Evolutionary conservation across 164 flowering plant genomes (phyloP).

Genomic region (Annona squamosa): DNA sequence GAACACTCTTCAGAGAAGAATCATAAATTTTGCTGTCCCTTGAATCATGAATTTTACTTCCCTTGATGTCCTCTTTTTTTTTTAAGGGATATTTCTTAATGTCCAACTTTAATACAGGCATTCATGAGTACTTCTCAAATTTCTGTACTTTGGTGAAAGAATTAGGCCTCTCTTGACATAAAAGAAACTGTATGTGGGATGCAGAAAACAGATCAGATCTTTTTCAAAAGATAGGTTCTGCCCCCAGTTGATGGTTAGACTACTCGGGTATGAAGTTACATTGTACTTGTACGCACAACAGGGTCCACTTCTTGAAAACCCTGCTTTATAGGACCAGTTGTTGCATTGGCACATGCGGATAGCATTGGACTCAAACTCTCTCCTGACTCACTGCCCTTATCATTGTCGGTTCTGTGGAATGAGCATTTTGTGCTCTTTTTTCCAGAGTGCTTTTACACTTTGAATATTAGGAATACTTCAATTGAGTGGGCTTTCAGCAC

Average conservation of each 20-base stretch:
- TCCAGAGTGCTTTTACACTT: conserved; percentile 88
- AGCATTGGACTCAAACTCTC: neutral
- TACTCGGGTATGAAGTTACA: neutral
- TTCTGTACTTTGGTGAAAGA: neutral
- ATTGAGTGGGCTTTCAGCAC: conserved; percentile 95
- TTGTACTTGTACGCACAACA: neutral
- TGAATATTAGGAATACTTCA: conserved; percentile 97
- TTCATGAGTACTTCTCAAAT: no score
- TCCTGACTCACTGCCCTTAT: neutral
- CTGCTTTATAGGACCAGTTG: neutral
- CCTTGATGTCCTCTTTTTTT: neutral
- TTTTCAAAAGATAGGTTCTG: neutral
- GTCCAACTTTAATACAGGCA: no score
- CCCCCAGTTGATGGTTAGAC: neutral
- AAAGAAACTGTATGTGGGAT: neutral
- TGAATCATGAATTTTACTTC: neutral
- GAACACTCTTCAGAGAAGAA: neutral
- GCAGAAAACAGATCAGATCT: neutral
- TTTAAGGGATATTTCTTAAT: no score
- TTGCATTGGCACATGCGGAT: neutral
- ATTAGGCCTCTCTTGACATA: neutral
- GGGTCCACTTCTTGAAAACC: neutral
- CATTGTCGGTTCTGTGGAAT: neutral
- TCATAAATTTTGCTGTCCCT: neutral
- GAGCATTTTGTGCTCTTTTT: conserved; percentile 12